These are phyloP conservation scores for Waltergamsia citrina DNA, from an alignment of 2,329 filamentous ascomycete genomes.

Conservation along the genomic window DNA sequence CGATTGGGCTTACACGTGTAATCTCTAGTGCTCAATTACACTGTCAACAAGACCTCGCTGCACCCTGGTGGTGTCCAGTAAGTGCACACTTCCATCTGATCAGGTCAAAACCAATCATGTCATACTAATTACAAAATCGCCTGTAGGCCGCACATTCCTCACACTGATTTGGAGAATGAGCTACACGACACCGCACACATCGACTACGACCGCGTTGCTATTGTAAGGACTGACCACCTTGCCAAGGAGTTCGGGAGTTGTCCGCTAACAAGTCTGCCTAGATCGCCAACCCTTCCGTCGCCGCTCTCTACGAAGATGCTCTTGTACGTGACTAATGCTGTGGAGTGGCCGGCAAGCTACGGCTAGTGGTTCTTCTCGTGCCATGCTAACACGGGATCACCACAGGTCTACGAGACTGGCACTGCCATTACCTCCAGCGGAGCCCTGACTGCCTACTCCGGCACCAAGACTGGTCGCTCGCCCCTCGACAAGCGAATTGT, in stretches of 20 bases:
- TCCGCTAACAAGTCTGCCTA: slow-evolving; percentile 13
- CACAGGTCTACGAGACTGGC: slow-evolving; percentile 76
- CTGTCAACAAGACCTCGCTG: slow-evolving; percentile 84
- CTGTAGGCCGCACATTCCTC: slow-evolving; percentile 66
- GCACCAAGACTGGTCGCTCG: slow-evolving; percentile 94
- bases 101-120: neutral
- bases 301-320: slow-evolving; percentile 97
- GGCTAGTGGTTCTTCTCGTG: neutral
- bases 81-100: slow-evolving; percentile 29
- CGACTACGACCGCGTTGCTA: slow-evolving; percentile 96
- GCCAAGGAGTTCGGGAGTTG: neutral
- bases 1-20: neutral
- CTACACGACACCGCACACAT: slow-evolving; percentile 97
- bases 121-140: slow-evolving; percentile 4
- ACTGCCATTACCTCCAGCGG: slow-evolving; percentile 95
- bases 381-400: neutral
- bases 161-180: slow-evolving; percentile 95
- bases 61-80: slow-evolving; percentile 88
- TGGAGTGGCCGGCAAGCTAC: neutral
- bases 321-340: no score
- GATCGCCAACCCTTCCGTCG: slow-evolving; percentile 87
- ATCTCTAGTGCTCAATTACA: slow-evolving; percentile 15
- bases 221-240: slow-evolving; percentile 50
- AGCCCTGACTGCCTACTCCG: slow-evolving; percentile 93
- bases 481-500: slow-evolving; percentile 97